Evolutionary conservation across 1,139 yeast species (phyloP), one percentile per base, ranked within the genome.

Genomic region (Pichia sp.): DNA sequence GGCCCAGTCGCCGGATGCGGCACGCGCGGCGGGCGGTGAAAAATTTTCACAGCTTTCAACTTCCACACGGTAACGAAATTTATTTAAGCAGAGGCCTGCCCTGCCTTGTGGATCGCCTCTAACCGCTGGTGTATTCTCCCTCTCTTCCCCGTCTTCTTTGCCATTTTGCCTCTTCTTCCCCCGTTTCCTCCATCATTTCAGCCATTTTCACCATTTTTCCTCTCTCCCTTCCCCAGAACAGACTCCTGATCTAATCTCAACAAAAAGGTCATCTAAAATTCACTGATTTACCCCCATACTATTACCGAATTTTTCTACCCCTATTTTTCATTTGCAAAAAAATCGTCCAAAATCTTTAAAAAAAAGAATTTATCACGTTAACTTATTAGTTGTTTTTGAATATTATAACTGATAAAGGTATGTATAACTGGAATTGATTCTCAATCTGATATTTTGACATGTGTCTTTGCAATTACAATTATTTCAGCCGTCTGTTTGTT

Each of bases 241-340:
- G 53, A 50, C 53, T 32, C 38, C 50, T 50, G 45, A 50, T 50
- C 53, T 48, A 43, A 31, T 50, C 53, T 48, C 53, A 50, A 33
- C 31, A 34, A 34, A 34, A 39, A 19, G n/a, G 34, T 20, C 22
- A 30, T 19, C 20, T 10, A 24, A 42, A 28, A 24, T 41, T 40
- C 40, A 31, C 14, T 28, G 31, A 32, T 27, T 11, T 5, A 40
- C 46, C 50, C 53, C 50, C 50, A 46, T 38, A 46, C 20, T 12
- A 38, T 45, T 47, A 28, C 10, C 6, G 33, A 40, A 44, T 32
- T 41, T 44, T 47, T 30, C 24, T 19, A 3, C 21, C 28, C 14
- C 31, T 45, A n/a, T 40, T 27, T 32, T 40, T 34, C 31, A 28
- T 8, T 28, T 28, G 27, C 27, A 24, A 24, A 24, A 24, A 24